Evolutionary conservation across 306 rosid genomes (phyloP).

Genomic region (Cicer pinnatifidum): DNA sequence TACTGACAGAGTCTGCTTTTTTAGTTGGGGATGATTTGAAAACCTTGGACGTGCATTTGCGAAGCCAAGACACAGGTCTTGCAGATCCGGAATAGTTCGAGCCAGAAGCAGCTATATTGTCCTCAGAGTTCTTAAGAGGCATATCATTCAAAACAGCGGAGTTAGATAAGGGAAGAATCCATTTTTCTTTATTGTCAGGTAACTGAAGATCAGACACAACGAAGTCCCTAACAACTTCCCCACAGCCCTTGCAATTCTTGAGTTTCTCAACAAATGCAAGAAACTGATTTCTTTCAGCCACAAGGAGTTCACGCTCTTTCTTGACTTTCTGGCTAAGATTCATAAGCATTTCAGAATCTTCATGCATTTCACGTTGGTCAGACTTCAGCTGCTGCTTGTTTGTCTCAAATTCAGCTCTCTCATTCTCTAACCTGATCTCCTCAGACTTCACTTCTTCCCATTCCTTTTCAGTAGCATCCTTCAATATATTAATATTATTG

Average conservation of each 20-base stretch:
- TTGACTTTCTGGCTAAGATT: constrained; percentile 77
- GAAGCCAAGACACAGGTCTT: constrained; percentile 61
- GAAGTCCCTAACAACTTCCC: constrained; percentile 62
- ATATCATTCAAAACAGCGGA: constrained; percentile 46
- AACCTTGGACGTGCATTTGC: constrained; percentile 69
- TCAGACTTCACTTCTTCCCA: constrained; percentile 66
- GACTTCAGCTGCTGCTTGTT: constrained; percentile 64
- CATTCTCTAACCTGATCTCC: constrained; percentile 58
- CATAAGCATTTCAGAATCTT: constrained; percentile 76
- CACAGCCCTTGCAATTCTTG: constrained; percentile 74
- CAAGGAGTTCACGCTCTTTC: constrained; percentile 69
- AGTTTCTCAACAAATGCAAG: constrained; percentile 77
- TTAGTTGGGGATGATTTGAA: constrained; percentile 67
- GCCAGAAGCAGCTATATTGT: constrained; percentile 46
- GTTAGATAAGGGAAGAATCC: constrained; percentile 39
- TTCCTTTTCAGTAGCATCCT: constrained; percentile 66
- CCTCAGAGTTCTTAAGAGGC: constrained; percentile 42
- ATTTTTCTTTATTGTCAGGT: constrained; percentile 56
- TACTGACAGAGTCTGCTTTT: constrained; percentile 50
- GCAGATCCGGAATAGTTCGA: constrained; percentile 52
- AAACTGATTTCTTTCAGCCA: constrained; percentile 65
- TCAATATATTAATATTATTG: constrained; percentile 57
- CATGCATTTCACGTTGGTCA: constrained; percentile 68
- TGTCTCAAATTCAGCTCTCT: constrained; percentile 60
- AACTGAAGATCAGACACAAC: constrained; percentile 66